These are phyloP conservation scores for Mycosarcoma mackinlayi DNA, from an alignment of 1,284 basidiomycete genomes.

Conservation along the genomic window DNA sequence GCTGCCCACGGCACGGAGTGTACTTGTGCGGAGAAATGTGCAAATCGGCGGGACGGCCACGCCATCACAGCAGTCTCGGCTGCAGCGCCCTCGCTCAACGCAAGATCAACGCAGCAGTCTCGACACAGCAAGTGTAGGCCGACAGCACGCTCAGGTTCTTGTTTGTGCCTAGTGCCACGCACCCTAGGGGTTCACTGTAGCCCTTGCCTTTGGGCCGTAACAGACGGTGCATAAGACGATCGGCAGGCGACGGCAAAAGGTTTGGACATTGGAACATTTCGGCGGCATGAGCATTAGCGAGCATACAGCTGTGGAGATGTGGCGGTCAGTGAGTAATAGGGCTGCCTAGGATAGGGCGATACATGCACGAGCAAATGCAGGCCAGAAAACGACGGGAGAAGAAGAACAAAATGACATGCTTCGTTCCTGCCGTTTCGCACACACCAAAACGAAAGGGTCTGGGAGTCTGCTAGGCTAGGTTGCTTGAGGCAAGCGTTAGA, in stretches of 20 bases:
- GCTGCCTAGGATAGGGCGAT: too few relatives aligned
- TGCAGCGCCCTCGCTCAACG: neutral
- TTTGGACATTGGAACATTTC: constrained; percentile 37
- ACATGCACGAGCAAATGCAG: neutral
- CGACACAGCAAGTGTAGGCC: neutral
- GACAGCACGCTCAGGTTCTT: neutral
- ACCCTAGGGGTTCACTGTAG: neutral
- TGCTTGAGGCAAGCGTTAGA: too few relatives aligned
- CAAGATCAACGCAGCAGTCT: too few relatives aligned
- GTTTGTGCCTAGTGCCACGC: neutral
- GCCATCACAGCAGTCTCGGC: neutral
- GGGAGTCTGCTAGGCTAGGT: too few relatives aligned
- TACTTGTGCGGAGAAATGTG: neutral
- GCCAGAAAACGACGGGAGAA: neutral
- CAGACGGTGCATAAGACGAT: neutral
- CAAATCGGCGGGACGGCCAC: neutral
- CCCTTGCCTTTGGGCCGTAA: too few relatives aligned
- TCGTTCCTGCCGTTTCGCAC: too few relatives aligned
- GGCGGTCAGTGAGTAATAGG: too few relatives aligned
- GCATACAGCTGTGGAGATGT: neutral
- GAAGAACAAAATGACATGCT: neutral
- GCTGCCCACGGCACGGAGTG: too few relatives aligned
- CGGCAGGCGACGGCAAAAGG: neutral
- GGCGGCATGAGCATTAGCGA: constrained; percentile 19
- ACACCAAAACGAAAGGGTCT: constrained; percentile 1